These are phyloP conservation scores for Ceratorhiza oryzae-sativae DNA, from an alignment of 1,284 basidiomycete genomes.

Conservation along the genomic window DNA sequence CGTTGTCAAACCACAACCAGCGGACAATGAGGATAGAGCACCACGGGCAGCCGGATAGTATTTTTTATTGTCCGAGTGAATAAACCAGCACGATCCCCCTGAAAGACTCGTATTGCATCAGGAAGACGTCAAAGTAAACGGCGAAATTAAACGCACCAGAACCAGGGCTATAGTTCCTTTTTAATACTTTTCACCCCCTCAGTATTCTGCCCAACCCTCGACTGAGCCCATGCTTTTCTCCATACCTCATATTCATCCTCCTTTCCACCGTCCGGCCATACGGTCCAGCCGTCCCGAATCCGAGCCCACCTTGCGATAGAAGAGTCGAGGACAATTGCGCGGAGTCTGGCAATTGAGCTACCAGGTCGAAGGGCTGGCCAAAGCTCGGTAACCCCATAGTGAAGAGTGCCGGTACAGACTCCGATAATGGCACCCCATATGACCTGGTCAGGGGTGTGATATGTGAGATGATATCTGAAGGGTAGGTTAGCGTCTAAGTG, in stretches of 20 bases:
- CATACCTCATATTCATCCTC: conserved; percentile 71
- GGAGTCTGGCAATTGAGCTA: conserved; percentile 61
- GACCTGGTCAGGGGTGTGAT: conserved; percentile 76
- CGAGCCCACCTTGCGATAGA: conserved; percentile 70
- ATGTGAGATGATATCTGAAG: conserved; percentile 71
- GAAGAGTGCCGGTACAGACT: conserved; percentile 59
- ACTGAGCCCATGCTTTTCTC: conserved; percentile 56
- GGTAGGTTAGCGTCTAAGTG: neutral
- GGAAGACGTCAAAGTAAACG: neutral
- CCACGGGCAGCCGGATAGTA: conserved; percentile 1
- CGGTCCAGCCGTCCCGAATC: conserved; percentile 79
- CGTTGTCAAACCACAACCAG: conserved; percentile 58
- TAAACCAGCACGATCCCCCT: neutral
- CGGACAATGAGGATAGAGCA: conserved; percentile 52
- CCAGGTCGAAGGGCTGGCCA: conserved; percentile 62
- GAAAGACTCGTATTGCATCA: neutral
- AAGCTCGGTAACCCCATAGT: conserved; percentile 69
- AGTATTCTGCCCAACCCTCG: neutral
- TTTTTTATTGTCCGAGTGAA: neutral
- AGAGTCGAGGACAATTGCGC: conserved; percentile 62
- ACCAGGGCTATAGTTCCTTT: neutral
- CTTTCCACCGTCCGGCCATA: conserved; percentile 75
- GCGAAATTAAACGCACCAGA: neutral
- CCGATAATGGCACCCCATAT: conserved; percentile 77
- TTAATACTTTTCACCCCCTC: neutral